Evolutionary conservation across 495 filamentous ascomycete genomes (phyloP).

Genomic region (Hyaloscypha variabilis): DNA sequence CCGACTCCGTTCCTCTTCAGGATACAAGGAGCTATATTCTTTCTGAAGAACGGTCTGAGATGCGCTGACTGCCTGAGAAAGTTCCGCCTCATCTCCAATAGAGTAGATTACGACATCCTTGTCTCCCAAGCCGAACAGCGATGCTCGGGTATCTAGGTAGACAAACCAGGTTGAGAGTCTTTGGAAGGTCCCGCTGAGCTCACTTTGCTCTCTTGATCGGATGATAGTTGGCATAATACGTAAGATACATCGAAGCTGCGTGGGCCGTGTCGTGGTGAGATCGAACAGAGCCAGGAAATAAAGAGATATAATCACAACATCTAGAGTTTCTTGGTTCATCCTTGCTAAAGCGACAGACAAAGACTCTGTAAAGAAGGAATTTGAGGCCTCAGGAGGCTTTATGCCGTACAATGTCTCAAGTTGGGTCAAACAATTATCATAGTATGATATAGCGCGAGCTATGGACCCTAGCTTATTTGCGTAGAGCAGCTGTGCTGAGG

Average conservation of each 20-base stretch:
- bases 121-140: conserved; percentile 4
- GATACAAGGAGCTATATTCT: conserved; percentile 12
- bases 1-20: conserved; percentile 10
- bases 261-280: conserved; percentile 7
- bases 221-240: conserved; percentile 7
- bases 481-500: conserved; percentile 11
- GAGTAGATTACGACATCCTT: conserved; percentile 7
- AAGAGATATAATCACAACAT: conserved; percentile 9
- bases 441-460: conserved; percentile 7
- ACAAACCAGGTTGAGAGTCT: conserved; percentile 11
- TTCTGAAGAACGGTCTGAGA: conserved; percentile 10
- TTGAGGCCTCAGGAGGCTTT: background rate
- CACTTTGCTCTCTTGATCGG: conserved; percentile 2
- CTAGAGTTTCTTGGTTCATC: conserved; percentile 2
- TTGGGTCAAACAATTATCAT: conserved; percentile 3
- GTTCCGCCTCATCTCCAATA: conserved; percentile 9
- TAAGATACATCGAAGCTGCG: conserved; percentile 11
- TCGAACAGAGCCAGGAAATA: conserved; percentile 14
- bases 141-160: conserved; percentile 9
- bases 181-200: conserved; percentile 10
- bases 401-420: background rate
- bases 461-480: conserved; percentile 12
- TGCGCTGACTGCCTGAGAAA: conserved; percentile 6
- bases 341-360: background rate
- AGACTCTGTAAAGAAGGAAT: background rate